phyloP scores from a whole-genome alignment of 768 basidiomycete species.

The Leccinum arenicola region DNA sequence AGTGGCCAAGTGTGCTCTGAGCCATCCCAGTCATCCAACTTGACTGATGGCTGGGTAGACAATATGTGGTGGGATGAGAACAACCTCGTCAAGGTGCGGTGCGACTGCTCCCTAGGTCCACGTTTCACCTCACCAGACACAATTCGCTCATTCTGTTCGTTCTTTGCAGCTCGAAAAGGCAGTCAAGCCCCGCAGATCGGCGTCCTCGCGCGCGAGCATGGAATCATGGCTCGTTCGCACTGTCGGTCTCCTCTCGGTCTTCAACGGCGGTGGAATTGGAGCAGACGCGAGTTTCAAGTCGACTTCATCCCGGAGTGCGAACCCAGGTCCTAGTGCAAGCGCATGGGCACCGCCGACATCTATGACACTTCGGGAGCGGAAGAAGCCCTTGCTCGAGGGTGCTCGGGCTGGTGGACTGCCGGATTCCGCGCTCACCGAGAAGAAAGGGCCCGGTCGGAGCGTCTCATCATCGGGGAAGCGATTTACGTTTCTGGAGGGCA shows the following conservation, averaged over 20 bases:
- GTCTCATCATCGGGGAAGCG: slow-evolving; percentile 2
- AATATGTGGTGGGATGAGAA: slow-evolving; percentile 61
- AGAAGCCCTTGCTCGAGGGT: slow-evolving; percentile 21
- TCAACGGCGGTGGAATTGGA: not conserved
- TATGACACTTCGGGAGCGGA: slow-evolving; percentile 51
- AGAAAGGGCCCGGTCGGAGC: not conserved
- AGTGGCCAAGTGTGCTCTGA: not conserved
- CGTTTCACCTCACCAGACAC: not conserved
- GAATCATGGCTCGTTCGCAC: slow-evolving; percentile 63
- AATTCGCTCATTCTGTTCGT: not conserved
- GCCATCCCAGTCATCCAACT: not conserved
- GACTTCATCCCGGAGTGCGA: slow-evolving; percentile 1
- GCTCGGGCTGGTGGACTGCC: not conserved
- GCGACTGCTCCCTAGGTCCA: not conserved
- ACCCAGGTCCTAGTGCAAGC: not conserved
- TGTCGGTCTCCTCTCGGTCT: slow-evolving; percentile 24
- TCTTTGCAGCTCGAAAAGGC: slow-evolving; percentile 57
- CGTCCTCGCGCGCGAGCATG: slow-evolving; percentile 23
- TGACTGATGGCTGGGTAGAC: slow-evolving; percentile 31
- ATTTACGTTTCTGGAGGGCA: not conserved
- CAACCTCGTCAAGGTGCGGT: slow-evolving; percentile 54
- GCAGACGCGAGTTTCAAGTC: slow-evolving; percentile 1
- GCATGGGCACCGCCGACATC: slow-evolving; percentile 9
- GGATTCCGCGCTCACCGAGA: not conserved
- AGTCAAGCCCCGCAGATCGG: slow-evolving; percentile 55